Evolutionary conservation across 2,329 filamentous ascomycete genomes (phyloP).

Genomic region (Metarhizium anisopliae): DNA sequence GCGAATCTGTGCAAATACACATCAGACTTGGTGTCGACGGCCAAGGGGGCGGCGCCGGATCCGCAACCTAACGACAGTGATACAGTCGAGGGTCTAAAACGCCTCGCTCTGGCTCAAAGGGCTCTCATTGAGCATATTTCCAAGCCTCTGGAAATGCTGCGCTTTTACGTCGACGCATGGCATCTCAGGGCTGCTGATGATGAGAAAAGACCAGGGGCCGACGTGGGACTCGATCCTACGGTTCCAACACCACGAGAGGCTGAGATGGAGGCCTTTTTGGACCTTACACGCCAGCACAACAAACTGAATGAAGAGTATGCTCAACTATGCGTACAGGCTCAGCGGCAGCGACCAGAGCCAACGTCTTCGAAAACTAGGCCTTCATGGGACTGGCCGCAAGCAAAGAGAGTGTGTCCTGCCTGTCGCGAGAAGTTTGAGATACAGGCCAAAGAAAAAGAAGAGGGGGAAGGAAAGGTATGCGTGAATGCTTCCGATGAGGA

Average conservation of each 20-base stretch:
- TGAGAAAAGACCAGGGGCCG: background rate
- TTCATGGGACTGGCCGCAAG: background rate
- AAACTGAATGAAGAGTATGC: background rate
- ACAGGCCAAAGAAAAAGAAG: background rate
- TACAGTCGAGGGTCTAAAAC: background rate
- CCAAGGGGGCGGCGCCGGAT: background rate
- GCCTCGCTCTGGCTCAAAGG: background rate
- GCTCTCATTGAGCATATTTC: background rate
- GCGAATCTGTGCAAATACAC: background rate
- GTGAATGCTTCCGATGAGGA: background rate
- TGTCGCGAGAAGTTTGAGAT: background rate
- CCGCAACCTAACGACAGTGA: background rate
- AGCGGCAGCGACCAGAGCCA: background rate
- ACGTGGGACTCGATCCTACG: background rate
- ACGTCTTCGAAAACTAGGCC: background rate
- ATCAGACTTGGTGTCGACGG: background rate
- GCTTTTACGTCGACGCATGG: background rate
- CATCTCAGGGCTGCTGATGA: background rate
- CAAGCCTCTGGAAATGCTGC: background rate
- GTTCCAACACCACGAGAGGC: background rate
- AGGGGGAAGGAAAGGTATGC: background rate
- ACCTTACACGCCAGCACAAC: background rate
- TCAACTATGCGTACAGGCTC: background rate
- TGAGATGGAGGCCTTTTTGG: background rate
- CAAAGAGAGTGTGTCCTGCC: background rate